Base-by-base conservation (phyloP, 202 grass and related monocot species). In the Elaeis oleifera region DNA sequence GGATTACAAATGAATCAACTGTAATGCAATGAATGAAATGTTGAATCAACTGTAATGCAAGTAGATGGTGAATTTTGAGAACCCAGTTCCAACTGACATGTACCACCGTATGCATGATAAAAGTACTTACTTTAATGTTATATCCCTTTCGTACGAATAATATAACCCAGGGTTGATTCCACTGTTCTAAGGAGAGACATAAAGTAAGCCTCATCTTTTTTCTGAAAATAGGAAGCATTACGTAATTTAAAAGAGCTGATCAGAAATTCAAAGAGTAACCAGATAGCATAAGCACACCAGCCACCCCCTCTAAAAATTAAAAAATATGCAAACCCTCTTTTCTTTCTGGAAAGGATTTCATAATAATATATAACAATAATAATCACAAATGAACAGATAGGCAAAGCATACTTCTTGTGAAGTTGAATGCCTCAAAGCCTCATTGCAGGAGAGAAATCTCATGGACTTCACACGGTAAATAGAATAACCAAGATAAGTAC, bases 181-280 rank as follows among this genome's bases (percentile, higher is more conserved):
- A 84, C 75, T 51, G 79, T 97, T 83, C 78, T 91, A 71, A 97
- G 49, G 16, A 97, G 92, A 74, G 88, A 97, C 69, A 83, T 97
- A 64, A 97, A 97, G 77, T 97, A 97, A 51, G 79, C 79, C 65
- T 97, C 92, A 39, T 97, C 92, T 57, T 64, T 90, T 86, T 84
- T 97, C 92, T 97, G 79, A 79, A 89, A 16, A 69, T 51, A 48
- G 73, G 11, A 19, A 49, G 36, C 36, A 44, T 44, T 5, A 66
- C 52, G 36, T 49, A 73, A 32, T 54, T 39, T 31, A 76, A 24
- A 68, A 64, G 76, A 51, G 54, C 63, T 59, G 49, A 53, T 59
- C 60, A 71, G 26, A 29, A 44, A 23, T 18, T 58, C 51, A 49
- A 72, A 44, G 36, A 44, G 36, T 44, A 14, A 44, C 11, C 36